phyloP scores from a whole-genome alignment of 2,329 filamentous ascomycete genomes.

The Aureobasidium mangrovei region DNA sequence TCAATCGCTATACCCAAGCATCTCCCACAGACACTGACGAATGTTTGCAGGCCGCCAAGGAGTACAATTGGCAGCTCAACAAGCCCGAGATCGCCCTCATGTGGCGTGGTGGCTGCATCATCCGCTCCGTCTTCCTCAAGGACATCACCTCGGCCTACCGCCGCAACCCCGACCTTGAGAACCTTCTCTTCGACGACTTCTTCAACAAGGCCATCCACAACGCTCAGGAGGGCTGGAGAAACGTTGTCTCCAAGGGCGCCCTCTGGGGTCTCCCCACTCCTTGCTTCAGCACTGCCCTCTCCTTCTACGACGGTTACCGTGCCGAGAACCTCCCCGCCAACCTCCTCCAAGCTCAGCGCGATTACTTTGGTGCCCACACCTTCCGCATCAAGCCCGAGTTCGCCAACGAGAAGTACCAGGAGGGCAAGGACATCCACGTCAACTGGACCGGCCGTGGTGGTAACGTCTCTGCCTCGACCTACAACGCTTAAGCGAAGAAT shows the following conservation, averaged over 20 bases:
- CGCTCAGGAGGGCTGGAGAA: slow-evolving; percentile 82
- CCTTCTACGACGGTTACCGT: slow-evolving; percentile 98
- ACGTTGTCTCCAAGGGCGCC: slow-evolving; percentile 83
- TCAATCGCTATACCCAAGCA: slow-evolving; percentile 16
- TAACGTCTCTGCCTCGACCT: slow-evolving; percentile 93
- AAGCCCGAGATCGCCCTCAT: slow-evolving; percentile 99
- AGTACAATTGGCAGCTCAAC: slow-evolving; percentile 98
- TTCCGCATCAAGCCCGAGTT: slow-evolving; percentile 46
- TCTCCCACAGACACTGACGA: slow-evolving; percentile 20
- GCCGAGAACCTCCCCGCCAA: slow-evolving; percentile 96
- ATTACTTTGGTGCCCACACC: slow-evolving; percentile 79
- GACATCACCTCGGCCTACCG: slow-evolving; percentile 98
- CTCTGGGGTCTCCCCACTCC: slow-evolving; percentile 93
- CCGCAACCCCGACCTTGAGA: slow-evolving; percentile 87
- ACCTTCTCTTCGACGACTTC: slow-evolving; percentile 97
- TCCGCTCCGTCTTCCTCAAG: slow-evolving; percentile 99
- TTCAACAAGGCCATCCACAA: slow-evolving; percentile 99
- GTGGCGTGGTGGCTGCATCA: slow-evolving; percentile 99
- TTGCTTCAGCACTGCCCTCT: slow-evolving; percentile 91
- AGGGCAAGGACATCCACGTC: slow-evolving; percentile 86
- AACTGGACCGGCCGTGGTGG: slow-evolving; percentile 99
- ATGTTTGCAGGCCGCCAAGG: slow-evolving; percentile 70
- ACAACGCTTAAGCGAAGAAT: slow-evolving; percentile 68
- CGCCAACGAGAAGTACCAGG: slow-evolving; percentile 58
- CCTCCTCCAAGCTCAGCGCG: slow-evolving; percentile 95